These are phyloP conservation scores for Lipomyces anomalus DNA, from an alignment of 805 yeast genomes.

Conservation along the genomic window DNA sequence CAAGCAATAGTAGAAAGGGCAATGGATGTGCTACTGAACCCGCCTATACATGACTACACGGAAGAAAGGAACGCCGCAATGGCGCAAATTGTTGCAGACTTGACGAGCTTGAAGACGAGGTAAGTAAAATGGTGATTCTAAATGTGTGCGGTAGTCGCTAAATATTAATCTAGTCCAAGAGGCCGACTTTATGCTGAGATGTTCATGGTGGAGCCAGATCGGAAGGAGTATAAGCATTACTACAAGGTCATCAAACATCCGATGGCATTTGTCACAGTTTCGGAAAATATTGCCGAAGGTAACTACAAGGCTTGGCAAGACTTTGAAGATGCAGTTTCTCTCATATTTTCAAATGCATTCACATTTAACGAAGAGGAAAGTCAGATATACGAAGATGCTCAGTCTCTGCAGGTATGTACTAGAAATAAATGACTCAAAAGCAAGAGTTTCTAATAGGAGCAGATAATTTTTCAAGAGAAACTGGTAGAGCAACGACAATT, in stretches of 20 bases:
- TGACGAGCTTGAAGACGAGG: no score
- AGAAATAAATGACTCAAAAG: no score
- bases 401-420: conserved; percentile 49
- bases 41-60: no score
- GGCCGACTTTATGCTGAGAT: conserved; percentile 41
- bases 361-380: conserved; percentile 70
- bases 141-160: no score
- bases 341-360: conserved; percentile 75
- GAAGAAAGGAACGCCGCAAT: no score
- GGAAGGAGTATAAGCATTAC: conserved; percentile 72
- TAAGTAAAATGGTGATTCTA: no score
- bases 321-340: conserved; percentile 52
- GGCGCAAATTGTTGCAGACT: no score
- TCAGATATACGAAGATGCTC: conserved; percentile 66
- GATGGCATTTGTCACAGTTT: conserved; percentile 60
- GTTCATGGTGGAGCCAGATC: conserved; percentile 68
- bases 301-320: conserved; percentile 51
- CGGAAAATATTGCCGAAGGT: conserved; percentile 45
- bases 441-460: no score
- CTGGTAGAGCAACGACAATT: no score
- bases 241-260: conserved; percentile 66
- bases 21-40: no score
- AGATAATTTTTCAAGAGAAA: conserved; percentile 8
- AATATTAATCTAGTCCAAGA: conserved; percentile 45
- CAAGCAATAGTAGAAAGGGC: no score